Base-by-base conservation (phyloP, 2,329 filamentous ascomycete species). In the Geoglossum cookeanum region DNA sequence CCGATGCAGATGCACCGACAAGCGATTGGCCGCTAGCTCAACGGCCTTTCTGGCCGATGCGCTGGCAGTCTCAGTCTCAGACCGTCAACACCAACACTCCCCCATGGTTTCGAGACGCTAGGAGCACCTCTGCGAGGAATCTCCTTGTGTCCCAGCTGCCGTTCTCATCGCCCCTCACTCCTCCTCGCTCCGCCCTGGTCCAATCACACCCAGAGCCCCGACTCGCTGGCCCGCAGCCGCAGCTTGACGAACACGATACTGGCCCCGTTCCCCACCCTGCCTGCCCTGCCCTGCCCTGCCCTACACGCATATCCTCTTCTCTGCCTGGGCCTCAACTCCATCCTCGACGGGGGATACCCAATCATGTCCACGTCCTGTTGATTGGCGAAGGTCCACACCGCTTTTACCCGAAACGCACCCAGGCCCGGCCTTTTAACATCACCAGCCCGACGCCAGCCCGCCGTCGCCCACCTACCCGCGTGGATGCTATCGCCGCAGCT, bases 1-100 rank as follows among this genome's bases (percentile, higher is more conserved):
- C 22, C 22, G 22, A 22, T 22, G 22, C 22, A 22, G 7, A 37
- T 13, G 35, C 35, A 13, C 39, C 39, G 39, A 15, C 22, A 53
- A 53, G 49, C 49, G 49, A 53, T 53, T 53, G 49, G 49, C n/a
- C 33, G 17, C 8, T n/a, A 53, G 49, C 49, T n/a, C 30, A 53
- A 37, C 49, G 49, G 49, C 30, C n/a, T 15, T 11, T 37, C 17
- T 53, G 49, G 49, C 37, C 49, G 49, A 53, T 53, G 49, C 49
- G 49, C 30, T 53, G 49, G 49, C 49, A 53, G 17, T 53, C 30
- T 15, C 37, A n/a, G 49, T 4, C n/a, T 30, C 49, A 53, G 22
- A 35, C 9, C n/a, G 29, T 35, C 49, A 53, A 53, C 49, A 53
- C 37, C 13, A 32, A 13, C 30, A 32, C 22, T 4, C 13, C n/a